Percentiles rank a stretch among this genome's conserved stretches.
phyloP scores from a whole-genome alignment of 371 early-diverging fungal species.

The Agmasoma carcini region DNA sequence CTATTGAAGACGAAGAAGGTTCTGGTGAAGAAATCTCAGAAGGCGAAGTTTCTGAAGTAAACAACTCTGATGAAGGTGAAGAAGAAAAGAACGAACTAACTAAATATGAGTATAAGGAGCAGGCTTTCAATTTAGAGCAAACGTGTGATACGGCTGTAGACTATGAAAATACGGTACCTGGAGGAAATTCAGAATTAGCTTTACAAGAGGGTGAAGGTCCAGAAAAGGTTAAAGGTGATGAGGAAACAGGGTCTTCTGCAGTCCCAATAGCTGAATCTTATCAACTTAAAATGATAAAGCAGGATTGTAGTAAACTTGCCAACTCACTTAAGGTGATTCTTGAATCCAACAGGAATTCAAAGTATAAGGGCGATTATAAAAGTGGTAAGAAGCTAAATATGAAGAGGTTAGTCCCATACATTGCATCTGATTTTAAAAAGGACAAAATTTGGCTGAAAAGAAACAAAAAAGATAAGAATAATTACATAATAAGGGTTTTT shows the following conservation, averaged over 20 bases:
- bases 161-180: conserved; percentile 43
- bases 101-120: conserved; percentile 35
- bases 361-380: conserved; percentile 89
- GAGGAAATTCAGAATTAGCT: conserved; percentile 26
- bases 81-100: conserved; percentile 4
- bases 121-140: conserved; percentile 32
- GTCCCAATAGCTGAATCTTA: not conserved
- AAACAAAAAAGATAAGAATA: conserved; percentile 81
- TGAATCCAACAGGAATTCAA: conserved; percentile 80
- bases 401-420: conserved; percentile 94
- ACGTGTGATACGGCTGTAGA: conserved; percentile 35
- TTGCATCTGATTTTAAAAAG: conserved; percentile 90
- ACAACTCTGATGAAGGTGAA: conserved; percentile 13
- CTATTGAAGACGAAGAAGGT: not conserved
- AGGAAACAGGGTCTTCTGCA: conserved; percentile 12
- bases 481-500: conserved; percentile 88
- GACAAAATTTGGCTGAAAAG: conserved; percentile 98
- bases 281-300: conserved; percentile 5
- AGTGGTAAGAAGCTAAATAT: conserved; percentile 97
- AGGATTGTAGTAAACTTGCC: conserved; percentile 28
- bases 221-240: conserved; percentile 36
- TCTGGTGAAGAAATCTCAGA: not conserved
- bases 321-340: conserved; percentile 75
- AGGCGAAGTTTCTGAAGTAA: not conserved
- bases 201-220: conserved; percentile 37